phyloP scores from a whole-genome alignment of 495 filamentous ascomycete species.

The Aspergillus biplanus region DNA sequence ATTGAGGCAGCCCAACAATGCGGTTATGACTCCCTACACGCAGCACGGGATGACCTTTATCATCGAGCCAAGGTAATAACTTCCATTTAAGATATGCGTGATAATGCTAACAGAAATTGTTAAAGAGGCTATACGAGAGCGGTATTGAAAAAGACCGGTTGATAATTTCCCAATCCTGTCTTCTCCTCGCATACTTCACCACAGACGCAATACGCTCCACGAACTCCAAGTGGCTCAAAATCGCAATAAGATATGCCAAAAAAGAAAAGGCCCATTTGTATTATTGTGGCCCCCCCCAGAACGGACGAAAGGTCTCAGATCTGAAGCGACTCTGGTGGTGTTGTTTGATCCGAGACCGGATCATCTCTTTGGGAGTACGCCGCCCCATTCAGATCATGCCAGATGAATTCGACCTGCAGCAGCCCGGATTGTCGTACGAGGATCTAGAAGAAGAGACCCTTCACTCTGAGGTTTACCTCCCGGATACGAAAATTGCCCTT shows the following conservation, averaged over 20 bases:
- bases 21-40: conserved; percentile 19
- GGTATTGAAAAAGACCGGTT: conserved; percentile 20
- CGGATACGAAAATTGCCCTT: conserved; percentile 17
- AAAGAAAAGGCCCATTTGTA: conserved; percentile 20
- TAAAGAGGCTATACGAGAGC: conserved; percentile 18
- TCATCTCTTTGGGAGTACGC: conserved; percentile 23
- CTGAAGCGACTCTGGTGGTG: conserved; percentile 26
- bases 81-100: neutral
- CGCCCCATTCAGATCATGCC: conserved; percentile 24
- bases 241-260: conserved; percentile 22
- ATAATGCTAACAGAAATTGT: neutral
- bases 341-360: conserved; percentile 24
- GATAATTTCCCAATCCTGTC: conserved; percentile 15
- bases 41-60: conserved; percentile 23
- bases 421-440: conserved; percentile 16
- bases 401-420: conserved; percentile 20
- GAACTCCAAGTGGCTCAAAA: conserved; percentile 23
- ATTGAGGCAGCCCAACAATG: conserved; percentile 24
- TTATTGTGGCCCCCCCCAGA: neutral
- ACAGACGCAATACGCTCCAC: conserved; percentile 20
- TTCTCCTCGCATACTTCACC: conserved; percentile 20
- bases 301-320: conserved; percentile 6
- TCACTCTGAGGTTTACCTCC: conserved; percentile 21
- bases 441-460: conserved; percentile 19
- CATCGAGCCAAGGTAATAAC: conserved; percentile 19